phyloP scores from a whole-genome alignment of 345 rosid species.

The Sonneratia alba region DNA sequence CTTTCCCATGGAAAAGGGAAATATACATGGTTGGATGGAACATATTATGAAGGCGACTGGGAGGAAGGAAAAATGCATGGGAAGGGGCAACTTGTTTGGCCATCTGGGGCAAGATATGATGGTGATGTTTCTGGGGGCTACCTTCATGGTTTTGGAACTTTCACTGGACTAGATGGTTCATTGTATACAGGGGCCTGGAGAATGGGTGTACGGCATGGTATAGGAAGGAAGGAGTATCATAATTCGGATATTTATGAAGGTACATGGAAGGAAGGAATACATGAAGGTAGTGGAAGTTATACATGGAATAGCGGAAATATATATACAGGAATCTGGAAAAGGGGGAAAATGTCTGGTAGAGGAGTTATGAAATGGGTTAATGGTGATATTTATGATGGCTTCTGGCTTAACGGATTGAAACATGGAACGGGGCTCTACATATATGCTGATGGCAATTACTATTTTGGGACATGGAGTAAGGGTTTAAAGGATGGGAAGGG shows the following conservation, averaged over 20 bases:
- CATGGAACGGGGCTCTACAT: constrained; percentile 80
- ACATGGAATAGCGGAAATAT: constrained; percentile 72
- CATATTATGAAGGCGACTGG: constrained; percentile 81
- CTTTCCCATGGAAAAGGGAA: constrained; percentile 75
- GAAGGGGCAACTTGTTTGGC: constrained; percentile 62
- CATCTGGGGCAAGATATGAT: constrained; percentile 64
- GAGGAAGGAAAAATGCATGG: constrained; percentile 75
- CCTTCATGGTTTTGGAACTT: constrained; percentile 76
- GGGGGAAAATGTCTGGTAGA: constrained; percentile 69
- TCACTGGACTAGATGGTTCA: constrained; percentile 46
- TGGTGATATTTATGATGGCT: constrained; percentile 73
- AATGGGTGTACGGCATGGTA: constrained; percentile 73
- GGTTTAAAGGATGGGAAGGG: constrained; percentile 92
- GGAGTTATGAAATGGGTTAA: constrained; percentile 88
- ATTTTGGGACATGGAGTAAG: constrained; percentile 70
- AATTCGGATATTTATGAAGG: constrained; percentile 77
- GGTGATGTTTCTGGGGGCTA: constrained; percentile 87
- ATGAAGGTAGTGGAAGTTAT: constrained; percentile 75
- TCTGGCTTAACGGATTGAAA: constrained; percentile 68
- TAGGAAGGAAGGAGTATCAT: constrained; percentile 62
- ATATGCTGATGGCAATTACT: constrained; percentile 70
- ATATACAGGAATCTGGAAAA: constrained; percentile 77
- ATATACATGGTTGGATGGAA: constrained; percentile 64
- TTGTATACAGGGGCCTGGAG: constrained; percentile 73
- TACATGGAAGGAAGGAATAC: constrained; percentile 80